phyloP scores from a whole-genome alignment of 2,329 filamentous ascomycete species.

The Huntiella omanensis region DNA sequence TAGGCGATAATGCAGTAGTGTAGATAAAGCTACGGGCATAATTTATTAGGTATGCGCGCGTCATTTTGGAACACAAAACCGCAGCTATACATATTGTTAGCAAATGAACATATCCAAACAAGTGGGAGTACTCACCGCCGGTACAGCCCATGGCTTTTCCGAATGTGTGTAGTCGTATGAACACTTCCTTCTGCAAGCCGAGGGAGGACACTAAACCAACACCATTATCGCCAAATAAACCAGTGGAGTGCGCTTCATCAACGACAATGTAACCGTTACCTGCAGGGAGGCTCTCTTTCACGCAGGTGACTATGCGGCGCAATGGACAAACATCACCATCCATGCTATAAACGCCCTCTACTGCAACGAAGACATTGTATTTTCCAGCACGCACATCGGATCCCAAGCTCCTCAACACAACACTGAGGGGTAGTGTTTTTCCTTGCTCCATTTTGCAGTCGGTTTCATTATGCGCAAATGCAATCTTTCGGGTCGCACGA shows the following conservation, averaged over 20 bases:
- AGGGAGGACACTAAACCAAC: constrained; percentile 38
- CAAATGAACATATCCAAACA: background rate
- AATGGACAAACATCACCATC: constrained; percentile 57
- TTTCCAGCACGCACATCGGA: constrained; percentile 19
- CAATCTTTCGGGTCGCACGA: constrained; percentile 27
- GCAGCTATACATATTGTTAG: constrained; percentile 21
- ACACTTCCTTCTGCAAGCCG: constrained; percentile 35
- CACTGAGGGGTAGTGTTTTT: background rate
- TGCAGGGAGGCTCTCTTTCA: constrained; percentile 34
- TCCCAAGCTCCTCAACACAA: constrained; percentile 17
- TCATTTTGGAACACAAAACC: constrained; percentile 40
- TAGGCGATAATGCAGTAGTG: constrained; percentile 48
- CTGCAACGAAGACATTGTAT: constrained; percentile 43
- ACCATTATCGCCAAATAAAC: constrained; percentile 36
- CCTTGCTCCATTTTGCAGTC: background rate
- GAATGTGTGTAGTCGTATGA: constrained; percentile 43
- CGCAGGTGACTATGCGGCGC: constrained; percentile 34
- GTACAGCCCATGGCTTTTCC: constrained; percentile 49
- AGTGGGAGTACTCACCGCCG: constrained; percentile 36
- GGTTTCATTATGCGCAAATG: constrained; percentile 37
- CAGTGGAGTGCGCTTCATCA: constrained; percentile 50
- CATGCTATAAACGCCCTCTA: constrained; percentile 67
- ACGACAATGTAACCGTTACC: constrained; percentile 45
- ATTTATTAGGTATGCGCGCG: constrained; percentile 50
- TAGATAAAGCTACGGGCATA: constrained; percentile 61